phyloP scores from a whole-genome alignment of 78 protist species.

The Abeoforma whisleri region DNA sequence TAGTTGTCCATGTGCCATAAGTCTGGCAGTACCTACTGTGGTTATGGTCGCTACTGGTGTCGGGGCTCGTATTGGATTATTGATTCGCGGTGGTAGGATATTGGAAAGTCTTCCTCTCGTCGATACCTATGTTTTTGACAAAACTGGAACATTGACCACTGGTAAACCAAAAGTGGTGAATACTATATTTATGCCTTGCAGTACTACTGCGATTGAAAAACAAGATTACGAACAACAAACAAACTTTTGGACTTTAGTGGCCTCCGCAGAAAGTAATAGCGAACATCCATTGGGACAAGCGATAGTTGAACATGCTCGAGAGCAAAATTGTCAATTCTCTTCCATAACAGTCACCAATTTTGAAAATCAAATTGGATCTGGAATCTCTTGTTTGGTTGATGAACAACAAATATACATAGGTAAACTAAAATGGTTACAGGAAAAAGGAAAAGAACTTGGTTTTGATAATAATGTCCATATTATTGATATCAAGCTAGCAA shows the following conservation, averaged over 20 bases:
- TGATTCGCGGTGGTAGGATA: conserved; percentile 66
- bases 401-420: background rate
- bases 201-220: background rate
- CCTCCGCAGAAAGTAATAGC: conserved; percentile 32
- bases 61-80: conserved; percentile 61
- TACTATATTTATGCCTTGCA: background rate
- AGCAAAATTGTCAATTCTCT: background rate
- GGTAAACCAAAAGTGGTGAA: conserved; percentile 44
- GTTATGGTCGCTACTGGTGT: conserved; percentile 77
- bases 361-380: background rate
- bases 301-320: conserved; percentile 3
- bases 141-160: conserved; percentile 78
- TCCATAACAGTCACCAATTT: background rate
- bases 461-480: background rate
- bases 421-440: background rate
- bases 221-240: background rate
- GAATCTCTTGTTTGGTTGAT: background rate
- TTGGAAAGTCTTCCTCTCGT: conserved; percentile 54
- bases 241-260: background rate
- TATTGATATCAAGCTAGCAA: conserved; percentile 7
- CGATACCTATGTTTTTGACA: conserved; percentile 59
- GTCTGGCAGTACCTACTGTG: conserved; percentile 79
- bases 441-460: too few relatives aligned
- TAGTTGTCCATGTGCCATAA: conserved; percentile 81
- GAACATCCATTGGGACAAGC: conserved; percentile 46